phyloP scores from a whole-genome alignment of 2,329 filamentous ascomycete genomes.

The Xylariaceae sp. region DNA sequence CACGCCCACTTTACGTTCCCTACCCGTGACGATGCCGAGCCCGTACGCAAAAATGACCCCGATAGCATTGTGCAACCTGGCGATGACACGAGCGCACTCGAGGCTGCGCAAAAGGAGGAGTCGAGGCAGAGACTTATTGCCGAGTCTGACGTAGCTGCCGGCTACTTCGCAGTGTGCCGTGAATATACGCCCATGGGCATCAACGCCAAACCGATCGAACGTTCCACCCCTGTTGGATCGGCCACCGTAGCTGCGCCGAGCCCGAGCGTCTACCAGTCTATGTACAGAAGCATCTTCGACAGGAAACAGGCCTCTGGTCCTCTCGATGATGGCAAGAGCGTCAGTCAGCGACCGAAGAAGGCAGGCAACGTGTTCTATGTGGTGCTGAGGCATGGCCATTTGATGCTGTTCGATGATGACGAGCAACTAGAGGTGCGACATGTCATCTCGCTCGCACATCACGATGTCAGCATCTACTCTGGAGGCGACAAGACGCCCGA shows the following conservation, averaged over 20 bases:
- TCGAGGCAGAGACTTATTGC: slow-evolving; percentile 50
- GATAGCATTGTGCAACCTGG: slow-evolving; percentile 50
- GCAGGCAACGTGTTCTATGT: slow-evolving; percentile 92
- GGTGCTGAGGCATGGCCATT: slow-evolving; percentile 82
- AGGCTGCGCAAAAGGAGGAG: slow-evolving; percentile 59
- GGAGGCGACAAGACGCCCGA: slow-evolving; percentile 76
- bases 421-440: slow-evolving; percentile 94
- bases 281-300: slow-evolving; percentile 96
- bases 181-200: slow-evolving; percentile 90
- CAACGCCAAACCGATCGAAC: slow-evolving; percentile 88
- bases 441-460: slow-evolving; percentile 87
- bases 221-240: slow-evolving; percentile 73
- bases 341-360: slow-evolving; percentile 53
- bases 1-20: slow-evolving; percentile 69
- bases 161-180: slow-evolving; percentile 91
- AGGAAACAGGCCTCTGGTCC: slow-evolving; percentile 54
- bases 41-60: slow-evolving; percentile 25
- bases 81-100: slow-evolving; percentile 63
- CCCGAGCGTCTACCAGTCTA: slow-evolving; percentile 94
- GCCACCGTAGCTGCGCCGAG: slow-evolving; percentile 72
- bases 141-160: slow-evolving; percentile 76
- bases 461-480: slow-evolving; percentile 79
- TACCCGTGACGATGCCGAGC: slow-evolving; percentile 36
- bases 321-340: slow-evolving; percentile 42
- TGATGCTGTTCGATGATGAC: slow-evolving; percentile 96